A percentile compares a stretch with the other conserved stretches of the same genome.
phyloP scores from a whole-genome alignment of 1,284 basidiomycete species.

The Phylloporus sp. region DNA sequence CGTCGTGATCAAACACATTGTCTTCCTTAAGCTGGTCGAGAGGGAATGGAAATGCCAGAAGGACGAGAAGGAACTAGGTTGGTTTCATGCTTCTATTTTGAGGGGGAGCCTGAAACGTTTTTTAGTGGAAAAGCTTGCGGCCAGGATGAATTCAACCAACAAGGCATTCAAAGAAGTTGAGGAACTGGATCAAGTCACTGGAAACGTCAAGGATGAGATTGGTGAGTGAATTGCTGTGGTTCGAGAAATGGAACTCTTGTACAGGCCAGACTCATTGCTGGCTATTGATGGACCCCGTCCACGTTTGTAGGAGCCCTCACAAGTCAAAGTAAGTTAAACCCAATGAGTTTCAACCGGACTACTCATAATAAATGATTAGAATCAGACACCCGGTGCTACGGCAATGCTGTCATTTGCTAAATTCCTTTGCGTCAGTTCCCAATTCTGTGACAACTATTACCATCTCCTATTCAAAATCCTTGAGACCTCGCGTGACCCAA shows the following conservation, averaged over 20 bases:
- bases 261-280: slow-evolving; percentile 84
- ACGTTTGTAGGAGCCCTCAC: slow-evolving; percentile 88
- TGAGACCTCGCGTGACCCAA: slow-evolving; percentile 87
- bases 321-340: slow-evolving; percentile 69
- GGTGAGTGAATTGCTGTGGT: slow-evolving; percentile 88
- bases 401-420: slow-evolving; percentile 93
- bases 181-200: slow-evolving; percentile 96
- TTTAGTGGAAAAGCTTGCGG: no score
- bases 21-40: no score
- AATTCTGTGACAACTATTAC: slow-evolving; percentile 93
- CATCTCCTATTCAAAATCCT: slow-evolving; percentile 90
- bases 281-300: slow-evolving; percentile 89
- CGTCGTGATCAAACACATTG: no score
- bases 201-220: slow-evolving; percentile 98
- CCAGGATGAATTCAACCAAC: no score
- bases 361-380: slow-evolving; percentile 50
- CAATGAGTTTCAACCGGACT: neutral
- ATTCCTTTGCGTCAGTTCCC: slow-evolving; percentile 93
- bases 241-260: slow-evolving; percentile 88
- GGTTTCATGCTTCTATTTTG: no score
- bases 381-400: slow-evolving; percentile 83
- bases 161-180: slow-evolving; percentile 81
- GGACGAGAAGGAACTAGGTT: no score
- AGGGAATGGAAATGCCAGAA: no score
- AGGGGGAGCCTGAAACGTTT: no score